phyloP scores from a whole-genome alignment of 371 early-diverging fungal genomes.

The Lichtheimia ornata region DNA sequence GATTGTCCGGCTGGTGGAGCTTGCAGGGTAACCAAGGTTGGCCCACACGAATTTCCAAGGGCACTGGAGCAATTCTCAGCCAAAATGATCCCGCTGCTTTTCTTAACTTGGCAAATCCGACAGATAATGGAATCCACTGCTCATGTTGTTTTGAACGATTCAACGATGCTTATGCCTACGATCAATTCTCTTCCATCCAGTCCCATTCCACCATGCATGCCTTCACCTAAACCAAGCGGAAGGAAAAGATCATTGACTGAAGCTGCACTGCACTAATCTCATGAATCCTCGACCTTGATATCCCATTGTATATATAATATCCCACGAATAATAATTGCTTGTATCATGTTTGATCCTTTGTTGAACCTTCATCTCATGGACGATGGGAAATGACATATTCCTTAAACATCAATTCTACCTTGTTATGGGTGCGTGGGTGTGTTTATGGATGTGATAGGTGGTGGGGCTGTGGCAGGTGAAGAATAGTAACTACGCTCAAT shows the following conservation, averaged over 20 bases:
- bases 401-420: too few species aligned
- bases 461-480: too few species aligned
- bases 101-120: constrained; percentile 5
- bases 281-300: too few species aligned
- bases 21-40: constrained; percentile 5
- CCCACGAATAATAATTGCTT: too few species aligned
- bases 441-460: too few species aligned
- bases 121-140: not conserved
- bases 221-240: not conserved
- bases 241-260: not conserved
- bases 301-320: too few species aligned
- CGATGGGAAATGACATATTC: too few species aligned
- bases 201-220: constrained; percentile 6
- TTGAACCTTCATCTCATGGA: too few species aligned
- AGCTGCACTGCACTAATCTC: not conserved
- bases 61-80: not conserved
- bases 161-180: not conserved
- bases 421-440: too few species aligned
- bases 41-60: not conserved
- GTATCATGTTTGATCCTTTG: too few species aligned
- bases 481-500: too few species aligned
- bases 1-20: constrained; percentile 5
- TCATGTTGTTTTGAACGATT: not conserved
- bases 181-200: not conserved
- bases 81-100: not conserved